A percentile compares a stretch with the other conserved stretches of the same genome.
These are phyloP conservation scores for Arthrobotrys sinensis DNA, from an alignment of 2,329 filamentous ascomycete species.

Conservation along the genomic window DNA sequence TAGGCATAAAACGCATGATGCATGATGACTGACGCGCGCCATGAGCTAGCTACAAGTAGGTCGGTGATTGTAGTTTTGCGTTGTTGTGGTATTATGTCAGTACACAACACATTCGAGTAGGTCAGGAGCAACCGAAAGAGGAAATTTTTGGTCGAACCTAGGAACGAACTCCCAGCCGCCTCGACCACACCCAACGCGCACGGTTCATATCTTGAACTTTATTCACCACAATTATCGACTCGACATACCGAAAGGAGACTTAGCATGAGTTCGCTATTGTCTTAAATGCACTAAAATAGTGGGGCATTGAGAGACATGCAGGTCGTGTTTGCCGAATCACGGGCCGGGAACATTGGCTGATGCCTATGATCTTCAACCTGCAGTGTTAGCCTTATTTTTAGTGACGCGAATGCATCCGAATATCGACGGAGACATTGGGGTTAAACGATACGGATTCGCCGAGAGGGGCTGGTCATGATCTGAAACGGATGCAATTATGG, in stretches of 20 bases:
- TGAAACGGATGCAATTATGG: conserved; percentile 5
- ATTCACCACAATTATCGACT: background rate
- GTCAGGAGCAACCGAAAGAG: background rate
- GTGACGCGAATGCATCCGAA: conserved; percentile 18
- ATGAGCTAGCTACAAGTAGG: background rate
- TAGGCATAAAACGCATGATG: background rate
- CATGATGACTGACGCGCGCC: background rate
- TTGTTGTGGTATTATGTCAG: conserved; percentile 11
- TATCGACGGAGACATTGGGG: conserved; percentile 8
- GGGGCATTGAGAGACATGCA: conserved; percentile 25
- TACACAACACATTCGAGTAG: background rate
- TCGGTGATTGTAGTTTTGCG: background rate
- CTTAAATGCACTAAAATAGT: conserved; percentile 10
- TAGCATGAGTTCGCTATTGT: background rate
- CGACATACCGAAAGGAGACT: conserved; percentile 22
- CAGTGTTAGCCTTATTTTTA: conserved; percentile 20
- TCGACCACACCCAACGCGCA: background rate
- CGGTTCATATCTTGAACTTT: conserved; percentile 17
- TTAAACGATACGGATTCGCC: background rate
- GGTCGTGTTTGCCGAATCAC: conserved; percentile 22
- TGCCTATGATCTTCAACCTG: conserved; percentile 9
- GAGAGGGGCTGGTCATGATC: conserved; percentile 8
- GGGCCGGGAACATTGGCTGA: conserved; percentile 3
- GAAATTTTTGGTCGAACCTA: background rate
- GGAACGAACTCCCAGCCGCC: background rate